Base-by-base conservation (phyloP, 1,139 yeast species). In the Saccharomyces hybrid region DNA sequence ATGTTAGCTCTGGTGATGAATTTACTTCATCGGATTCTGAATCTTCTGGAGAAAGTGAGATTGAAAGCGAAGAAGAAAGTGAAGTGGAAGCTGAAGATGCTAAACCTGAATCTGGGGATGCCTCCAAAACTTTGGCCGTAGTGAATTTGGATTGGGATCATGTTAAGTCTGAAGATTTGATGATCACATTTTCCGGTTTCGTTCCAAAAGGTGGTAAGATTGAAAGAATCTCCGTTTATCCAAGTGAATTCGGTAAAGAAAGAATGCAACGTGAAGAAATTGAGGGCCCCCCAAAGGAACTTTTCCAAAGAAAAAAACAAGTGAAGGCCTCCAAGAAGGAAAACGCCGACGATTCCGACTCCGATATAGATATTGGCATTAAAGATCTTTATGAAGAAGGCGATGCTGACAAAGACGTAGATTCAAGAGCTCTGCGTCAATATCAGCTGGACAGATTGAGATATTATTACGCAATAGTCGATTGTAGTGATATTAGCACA, bases 61-160 rank as follows among this genome's bases (percentile, higher is more conserved):
- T 59, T n/a, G 73, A 69, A 44, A 61, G 65, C 47, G 84, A 77
- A 16, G 59, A 48, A 13, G 59, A 55, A 27, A 72, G 78, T 1
- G 88, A 81, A 27, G 70, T 77, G 23, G 88, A 83, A 58, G 61
- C 76, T 2, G 91, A 84, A 60, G 80, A 77, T 27, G 69, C 71
- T 7, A 78, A 81, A 55, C 87, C 95, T 11, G 93, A 88, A 52
- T 84, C 83, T 57, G 95, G 97, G 47, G 97, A 91, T 1, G 96
- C 96, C 29, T 78, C 96, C 0, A 74, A 75, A 41, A 75, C 88
- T 5, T 78, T 95, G 67, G 99, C 99, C 0, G 96, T 86, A 1
- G 99, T 95, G 32, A 95, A 95, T 66, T 77, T 95, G 80, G 99
- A 95, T 68, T 95, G 99, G 99, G 99, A 95, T 63, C 88, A 93